phyloP scores from a whole-genome alignment of 2,329 filamentous ascomycete species.

The Xylaria hypoxylon region DNA sequence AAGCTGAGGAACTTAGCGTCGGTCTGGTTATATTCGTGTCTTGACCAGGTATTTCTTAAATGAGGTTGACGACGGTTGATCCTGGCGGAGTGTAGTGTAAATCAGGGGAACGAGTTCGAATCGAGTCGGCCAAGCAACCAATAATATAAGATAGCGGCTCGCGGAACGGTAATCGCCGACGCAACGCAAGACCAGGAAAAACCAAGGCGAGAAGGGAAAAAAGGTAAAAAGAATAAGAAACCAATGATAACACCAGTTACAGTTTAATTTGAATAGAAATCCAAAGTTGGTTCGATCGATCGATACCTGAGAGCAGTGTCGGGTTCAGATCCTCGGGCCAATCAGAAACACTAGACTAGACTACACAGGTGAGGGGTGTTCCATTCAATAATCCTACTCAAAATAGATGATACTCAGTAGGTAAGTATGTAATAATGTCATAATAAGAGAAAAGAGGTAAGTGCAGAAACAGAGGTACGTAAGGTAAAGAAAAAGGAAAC shows the following conservation, averaged over 20 bases:
- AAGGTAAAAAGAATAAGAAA: not conserved
- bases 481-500: too few relatives aligned
- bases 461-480: too few relatives aligned
- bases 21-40: not conserved
- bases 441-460: not conserved
- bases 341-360: slow-evolving; percentile 4
- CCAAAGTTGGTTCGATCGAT: not conserved
- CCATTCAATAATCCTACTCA: too few relatives aligned
- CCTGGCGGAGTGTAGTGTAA: not conserved
- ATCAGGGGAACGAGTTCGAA: not conserved
- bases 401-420: too few relatives aligned
- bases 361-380: too few relatives aligned
- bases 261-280: not conserved
- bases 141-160: not conserved
- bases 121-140: slow-evolving; percentile 37
- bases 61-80: not conserved
- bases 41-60: not conserved
- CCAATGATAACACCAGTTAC: not conserved
- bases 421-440: too few relatives aligned
- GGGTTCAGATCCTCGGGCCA: not conserved
- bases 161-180: not conserved
- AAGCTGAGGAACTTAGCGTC: not conserved
- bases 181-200: not conserved
- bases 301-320: too few relatives aligned
- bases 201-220: not conserved